Percentiles rank a stretch among this genome's conserved stretches.
These are phyloP conservation scores for Xylaria telfairii DNA, from an alignment of 495 filamentous ascomycete species.

Conservation along the genomic window DNA sequence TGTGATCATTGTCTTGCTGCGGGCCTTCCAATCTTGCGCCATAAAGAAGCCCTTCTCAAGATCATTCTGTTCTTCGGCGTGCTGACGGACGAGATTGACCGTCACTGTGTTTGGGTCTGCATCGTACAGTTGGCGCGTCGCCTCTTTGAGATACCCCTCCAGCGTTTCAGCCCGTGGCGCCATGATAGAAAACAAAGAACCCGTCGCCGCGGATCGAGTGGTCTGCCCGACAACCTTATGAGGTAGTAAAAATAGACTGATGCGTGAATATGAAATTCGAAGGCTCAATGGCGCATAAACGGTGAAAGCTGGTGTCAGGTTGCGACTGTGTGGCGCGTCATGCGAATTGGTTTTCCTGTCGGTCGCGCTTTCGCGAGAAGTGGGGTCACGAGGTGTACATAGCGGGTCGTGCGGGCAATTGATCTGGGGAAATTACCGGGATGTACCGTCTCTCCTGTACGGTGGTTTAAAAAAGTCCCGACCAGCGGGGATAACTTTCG, in stretches of 20 bases:
- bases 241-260: neutral
- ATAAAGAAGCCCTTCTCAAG: slow-evolving; percentile 77
- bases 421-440: neutral
- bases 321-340: neutral
- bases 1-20: slow-evolving; percentile 76
- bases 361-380: neutral
- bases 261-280: neutral
- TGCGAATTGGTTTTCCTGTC: neutral
- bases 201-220: neutral
- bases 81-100: slow-evolving; percentile 73
- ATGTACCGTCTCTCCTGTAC: neutral
- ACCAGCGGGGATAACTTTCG: no score
- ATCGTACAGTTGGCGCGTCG: slow-evolving; percentile 22
- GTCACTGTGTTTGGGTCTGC: slow-evolving; percentile 53
- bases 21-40: slow-evolving; percentile 73
- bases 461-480: neutral
- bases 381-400: neutral
- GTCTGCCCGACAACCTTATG: neutral
- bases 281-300: neutral
- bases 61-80: slow-evolving; percentile 67
- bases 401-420: neutral
- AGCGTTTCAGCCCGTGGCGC: slow-evolving; percentile 9
- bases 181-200: neutral
- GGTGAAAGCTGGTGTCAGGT: neutral
- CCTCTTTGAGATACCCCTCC: slow-evolving; percentile 13